Percentiles rank a stretch among this genome's conserved stretches.
Evolutionary conservation across 768 basidiomycete species (phyloP).

Genomic region (Hygrophorus pudorinus): DNA sequence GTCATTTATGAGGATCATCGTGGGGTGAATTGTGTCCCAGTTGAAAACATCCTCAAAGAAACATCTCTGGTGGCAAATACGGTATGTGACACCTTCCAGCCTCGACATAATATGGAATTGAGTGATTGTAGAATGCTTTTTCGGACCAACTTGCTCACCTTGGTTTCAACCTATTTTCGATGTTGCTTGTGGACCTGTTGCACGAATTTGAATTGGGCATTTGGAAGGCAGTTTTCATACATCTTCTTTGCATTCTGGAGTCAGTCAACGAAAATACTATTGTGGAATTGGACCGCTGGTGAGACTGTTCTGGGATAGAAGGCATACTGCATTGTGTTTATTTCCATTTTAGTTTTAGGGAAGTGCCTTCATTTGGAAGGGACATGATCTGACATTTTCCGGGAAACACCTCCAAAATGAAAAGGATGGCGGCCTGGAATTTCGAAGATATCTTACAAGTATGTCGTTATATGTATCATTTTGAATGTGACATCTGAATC

Average conservation of each 20-base stretch:
- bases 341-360: too few species aligned
- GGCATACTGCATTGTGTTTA: background rate
- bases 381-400: slow-evolving; percentile 1
- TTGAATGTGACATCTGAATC: background rate
- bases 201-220: slow-evolving; percentile 4
- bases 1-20: slow-evolving; percentile 19
- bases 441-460: slow-evolving; percentile 14
- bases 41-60: slow-evolving; percentile 17
- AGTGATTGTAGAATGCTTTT: slow-evolving; percentile 7
- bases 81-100: slow-evolving; percentile 9
- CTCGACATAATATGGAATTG: background rate
- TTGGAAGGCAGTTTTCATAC: background rate
- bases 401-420: slow-evolving; percentile 5
- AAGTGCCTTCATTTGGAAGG: too few species aligned
- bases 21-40: slow-evolving; percentile 15
- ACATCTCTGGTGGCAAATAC: slow-evolving; percentile 21
- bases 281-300: slow-evolving; percentile 3
- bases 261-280: too few species aligned
- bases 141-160: slow-evolving; percentile 1
- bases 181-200: slow-evolving; percentile 4
- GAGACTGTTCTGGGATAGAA: background rate
- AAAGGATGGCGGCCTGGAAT: too few species aligned
- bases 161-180: slow-evolving; percentile 2
- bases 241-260: too few species aligned
- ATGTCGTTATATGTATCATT: slow-evolving; percentile 5